These are phyloP conservation scores for Sporothrix humicola DNA, from an alignment of 2,329 filamentous ascomycete species.

Conservation along the genomic window DNA sequence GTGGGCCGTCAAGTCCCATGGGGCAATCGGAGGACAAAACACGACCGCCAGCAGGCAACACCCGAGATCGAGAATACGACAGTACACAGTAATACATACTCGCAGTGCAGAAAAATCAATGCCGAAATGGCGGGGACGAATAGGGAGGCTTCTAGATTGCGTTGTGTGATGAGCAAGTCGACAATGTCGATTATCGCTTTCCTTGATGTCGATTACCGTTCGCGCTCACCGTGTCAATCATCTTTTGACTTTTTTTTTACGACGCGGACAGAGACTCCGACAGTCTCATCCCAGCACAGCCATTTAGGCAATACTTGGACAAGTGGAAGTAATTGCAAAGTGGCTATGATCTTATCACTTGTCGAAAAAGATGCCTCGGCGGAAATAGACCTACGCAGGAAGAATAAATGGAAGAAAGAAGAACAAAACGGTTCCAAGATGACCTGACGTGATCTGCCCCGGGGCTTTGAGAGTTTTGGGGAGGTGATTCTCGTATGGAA, in stretches of 20 bases:
- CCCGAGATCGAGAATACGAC: conserved; percentile 22
- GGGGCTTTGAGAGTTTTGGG: neutral
- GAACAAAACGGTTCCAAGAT: no score
- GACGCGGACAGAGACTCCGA: no score
- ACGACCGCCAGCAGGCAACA: neutral
- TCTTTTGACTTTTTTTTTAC: neutral
- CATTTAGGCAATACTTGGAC: no score
- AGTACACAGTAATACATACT: neutral
- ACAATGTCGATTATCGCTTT: neutral
- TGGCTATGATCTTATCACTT: no score
- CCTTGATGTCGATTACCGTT: neutral
- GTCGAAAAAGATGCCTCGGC: neutral
- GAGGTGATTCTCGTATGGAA: neutral
- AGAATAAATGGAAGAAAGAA: no score
- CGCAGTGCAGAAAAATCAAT: neutral
- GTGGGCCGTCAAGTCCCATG: neutral
- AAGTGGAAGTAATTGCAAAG: no score
- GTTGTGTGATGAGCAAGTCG: neutral
- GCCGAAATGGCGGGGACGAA: neutral
- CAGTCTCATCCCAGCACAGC: no score
- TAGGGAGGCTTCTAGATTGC: neutral
- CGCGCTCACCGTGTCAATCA: no score
- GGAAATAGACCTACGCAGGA: neutral
- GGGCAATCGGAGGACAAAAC: neutral
- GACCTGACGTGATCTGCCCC: neutral